Conservation (phyloP, 129 eudicot genomes). For the Flaveria ramosissima region DNA sequence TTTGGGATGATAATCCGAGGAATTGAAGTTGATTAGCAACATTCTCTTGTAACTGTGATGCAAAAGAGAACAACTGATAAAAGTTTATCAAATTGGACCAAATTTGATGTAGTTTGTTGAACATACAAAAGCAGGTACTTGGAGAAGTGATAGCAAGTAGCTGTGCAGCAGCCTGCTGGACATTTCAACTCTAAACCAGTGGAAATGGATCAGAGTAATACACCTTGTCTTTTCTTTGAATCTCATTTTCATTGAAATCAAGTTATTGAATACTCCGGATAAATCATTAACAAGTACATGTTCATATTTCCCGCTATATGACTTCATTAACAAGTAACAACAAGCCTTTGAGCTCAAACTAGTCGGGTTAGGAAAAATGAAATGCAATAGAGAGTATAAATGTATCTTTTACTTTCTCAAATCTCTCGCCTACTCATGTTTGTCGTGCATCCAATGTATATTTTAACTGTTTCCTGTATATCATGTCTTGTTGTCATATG, state of each 20-base stretch:
- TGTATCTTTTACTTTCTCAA: neutral
- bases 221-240: constrained; percentile 6
- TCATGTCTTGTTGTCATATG: too few species aligned
- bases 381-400: neutral
- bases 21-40: constrained; percentile 18
- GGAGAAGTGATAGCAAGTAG: constrained; percentile 4
- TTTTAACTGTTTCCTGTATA: too few species aligned
- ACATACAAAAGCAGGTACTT: constrained; percentile 24
- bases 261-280: too few species aligned
- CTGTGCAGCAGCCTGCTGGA: constrained; percentile 23
- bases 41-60: neutral
- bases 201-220: constrained; percentile 42
- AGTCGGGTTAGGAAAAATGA: neutral
- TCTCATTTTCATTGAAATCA: neutral
- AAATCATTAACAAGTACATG: neutral
- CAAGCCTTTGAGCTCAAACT: neutral
- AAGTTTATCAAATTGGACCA: neutral
- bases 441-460: too few species aligned
- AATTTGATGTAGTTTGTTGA: constrained; percentile 17
- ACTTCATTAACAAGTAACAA: neutral
- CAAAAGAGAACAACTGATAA: neutral
- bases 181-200: constrained; percentile 27
- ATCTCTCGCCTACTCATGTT: too few species aligned
- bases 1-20: neutral
- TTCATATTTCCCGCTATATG: neutral